Conservation (phyloP, 2,329 filamentous ascomycete genomes). For the Drechslera avenae region DNA sequence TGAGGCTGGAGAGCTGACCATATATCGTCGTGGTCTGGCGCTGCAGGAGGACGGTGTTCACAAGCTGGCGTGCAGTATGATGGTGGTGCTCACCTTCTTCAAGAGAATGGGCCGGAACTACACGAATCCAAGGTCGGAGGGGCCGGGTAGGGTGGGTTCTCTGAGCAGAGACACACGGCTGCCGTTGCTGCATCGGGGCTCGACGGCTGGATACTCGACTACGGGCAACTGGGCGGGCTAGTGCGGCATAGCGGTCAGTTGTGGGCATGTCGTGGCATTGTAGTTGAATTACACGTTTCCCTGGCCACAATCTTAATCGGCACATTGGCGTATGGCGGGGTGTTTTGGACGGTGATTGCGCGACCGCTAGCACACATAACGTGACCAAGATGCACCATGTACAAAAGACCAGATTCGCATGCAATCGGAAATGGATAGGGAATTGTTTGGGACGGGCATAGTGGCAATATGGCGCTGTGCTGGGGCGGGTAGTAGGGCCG, state of each 20-base stretch:
- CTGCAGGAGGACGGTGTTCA: constrained; percentile 30
- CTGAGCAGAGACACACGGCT: constrained; percentile 14
- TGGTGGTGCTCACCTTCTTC: constrained; percentile 35
- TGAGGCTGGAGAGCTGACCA: constrained; percentile 34
- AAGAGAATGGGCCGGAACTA: constrained; percentile 38
- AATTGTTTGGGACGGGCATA: too few relatives aligned
- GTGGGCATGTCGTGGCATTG: background rate
- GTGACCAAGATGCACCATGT: too few relatives aligned
- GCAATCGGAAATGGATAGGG: background rate
- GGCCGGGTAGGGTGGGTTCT: constrained; percentile 14
- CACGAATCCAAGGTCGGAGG: constrained; percentile 16
- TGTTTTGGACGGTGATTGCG: too few relatives aligned
- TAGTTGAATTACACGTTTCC: background rate
- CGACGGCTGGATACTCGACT: constrained; percentile 8
- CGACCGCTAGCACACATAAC: too few relatives aligned
- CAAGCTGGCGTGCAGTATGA: constrained; percentile 33
- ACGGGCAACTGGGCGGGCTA: constrained; percentile 4
- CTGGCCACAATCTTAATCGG: too few relatives aligned
- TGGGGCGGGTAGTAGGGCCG: constrained; percentile 8
- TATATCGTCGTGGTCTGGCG: constrained; percentile 35
- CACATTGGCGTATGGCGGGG: background rate
- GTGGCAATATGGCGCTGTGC: background rate
- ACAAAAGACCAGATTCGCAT: too few relatives aligned
- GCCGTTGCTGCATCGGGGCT: constrained; percentile 14
- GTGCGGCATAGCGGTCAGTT: background rate